Conservation (phyloP, 495 filamentous ascomycete species). For the Lophium mytilinum region DNA sequence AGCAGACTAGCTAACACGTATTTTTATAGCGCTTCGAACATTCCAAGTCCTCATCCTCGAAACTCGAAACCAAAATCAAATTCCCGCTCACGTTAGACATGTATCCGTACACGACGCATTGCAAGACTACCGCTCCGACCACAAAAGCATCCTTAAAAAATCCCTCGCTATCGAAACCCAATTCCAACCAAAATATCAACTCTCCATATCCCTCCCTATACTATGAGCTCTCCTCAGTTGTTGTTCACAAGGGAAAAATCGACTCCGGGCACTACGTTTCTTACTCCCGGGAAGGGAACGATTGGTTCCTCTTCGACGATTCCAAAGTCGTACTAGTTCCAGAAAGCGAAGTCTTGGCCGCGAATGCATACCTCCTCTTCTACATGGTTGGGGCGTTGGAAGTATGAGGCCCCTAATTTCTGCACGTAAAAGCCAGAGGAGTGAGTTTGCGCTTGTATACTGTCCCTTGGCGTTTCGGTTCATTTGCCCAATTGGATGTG, state of each 20-base stretch:
- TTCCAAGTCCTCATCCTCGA: slow-evolving; percentile 56
- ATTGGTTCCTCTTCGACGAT: slow-evolving; percentile 93
- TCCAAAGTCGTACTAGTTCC: slow-evolving; percentile 73
- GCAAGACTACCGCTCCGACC: slow-evolving; percentile 29
- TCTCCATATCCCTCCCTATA: slow-evolving; percentile 8
- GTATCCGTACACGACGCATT: slow-evolving; percentile 70
- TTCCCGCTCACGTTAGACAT: slow-evolving; percentile 85
- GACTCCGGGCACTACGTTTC: slow-evolving; percentile 84
- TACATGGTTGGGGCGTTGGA: slow-evolving; percentile 41
- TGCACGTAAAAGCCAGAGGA: neutral
- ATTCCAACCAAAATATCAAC: slow-evolving; percentile 19
- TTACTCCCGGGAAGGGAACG: slow-evolving; percentile 71
- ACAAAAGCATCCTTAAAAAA: slow-evolving; percentile 12
- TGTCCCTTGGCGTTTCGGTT: too few relatives aligned
- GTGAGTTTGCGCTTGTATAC: too few relatives aligned
- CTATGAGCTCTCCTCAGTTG: slow-evolving; percentile 76
- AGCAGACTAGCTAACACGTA: neutral
- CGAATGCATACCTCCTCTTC: slow-evolving; percentile 80
- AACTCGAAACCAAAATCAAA: slow-evolving; percentile 70
- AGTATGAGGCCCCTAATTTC: neutral
- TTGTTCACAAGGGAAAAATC: slow-evolving; percentile 81
- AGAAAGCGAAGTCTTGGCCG: slow-evolving; percentile 70
- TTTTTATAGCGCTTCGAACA: slow-evolving; percentile 68
- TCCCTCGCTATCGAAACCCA: neutral
- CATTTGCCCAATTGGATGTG: too few relatives aligned